phyloP scores from a whole-genome alignment of 2,329 filamentous ascomycete species.

The Stagonosporopsis rhizophila region DNA sequence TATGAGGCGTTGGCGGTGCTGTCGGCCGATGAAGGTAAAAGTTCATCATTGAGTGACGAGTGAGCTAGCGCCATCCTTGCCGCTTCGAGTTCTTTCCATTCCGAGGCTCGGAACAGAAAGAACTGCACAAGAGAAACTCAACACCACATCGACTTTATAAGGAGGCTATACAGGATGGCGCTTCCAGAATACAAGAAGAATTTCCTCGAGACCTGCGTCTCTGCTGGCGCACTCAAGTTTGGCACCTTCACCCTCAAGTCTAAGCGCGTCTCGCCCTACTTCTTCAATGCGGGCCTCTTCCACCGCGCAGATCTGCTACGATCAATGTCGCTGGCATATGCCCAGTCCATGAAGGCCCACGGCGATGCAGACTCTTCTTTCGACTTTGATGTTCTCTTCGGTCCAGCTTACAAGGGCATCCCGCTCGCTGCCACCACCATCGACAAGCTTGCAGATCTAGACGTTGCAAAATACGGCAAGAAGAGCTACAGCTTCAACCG shows the following conservation, averaged over 20 bases:
- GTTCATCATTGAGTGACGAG: conserved; percentile 37
- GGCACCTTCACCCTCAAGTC: conserved; percentile 91
- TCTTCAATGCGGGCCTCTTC: conserved; percentile 95
- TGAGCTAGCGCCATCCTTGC: conserved; percentile 13
- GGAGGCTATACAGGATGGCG: conserved; percentile 22
- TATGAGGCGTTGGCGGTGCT: conserved; percentile 27
- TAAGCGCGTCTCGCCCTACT: conserved; percentile 89
- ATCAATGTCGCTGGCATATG: conserved; percentile 83
- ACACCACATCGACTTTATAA: neutral
- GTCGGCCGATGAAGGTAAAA: conserved; percentile 34
- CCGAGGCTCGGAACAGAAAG: conserved; percentile 42
- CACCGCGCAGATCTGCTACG: conserved; percentile 79
- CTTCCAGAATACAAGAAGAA: conserved; percentile 64
- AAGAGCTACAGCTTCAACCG: conserved; percentile 91
- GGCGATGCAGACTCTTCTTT: conserved; percentile 54
- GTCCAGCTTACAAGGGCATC: conserved; percentile 96
- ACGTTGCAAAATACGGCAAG: conserved; percentile 69
- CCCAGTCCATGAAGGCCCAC: conserved; percentile 63
- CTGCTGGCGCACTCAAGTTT: conserved; percentile 76
- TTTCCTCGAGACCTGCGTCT: conserved; percentile 74
- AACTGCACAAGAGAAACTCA: conserved; percentile 3
- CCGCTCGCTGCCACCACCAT: conserved; percentile 82
- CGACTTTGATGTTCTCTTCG: conserved; percentile 85
- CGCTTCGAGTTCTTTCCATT: conserved; percentile 26
- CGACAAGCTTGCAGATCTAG: conserved; percentile 75